phyloP scores from a whole-genome alignment of 495 filamentous ascomycete genomes.

The Penicillium canescens region DNA sequence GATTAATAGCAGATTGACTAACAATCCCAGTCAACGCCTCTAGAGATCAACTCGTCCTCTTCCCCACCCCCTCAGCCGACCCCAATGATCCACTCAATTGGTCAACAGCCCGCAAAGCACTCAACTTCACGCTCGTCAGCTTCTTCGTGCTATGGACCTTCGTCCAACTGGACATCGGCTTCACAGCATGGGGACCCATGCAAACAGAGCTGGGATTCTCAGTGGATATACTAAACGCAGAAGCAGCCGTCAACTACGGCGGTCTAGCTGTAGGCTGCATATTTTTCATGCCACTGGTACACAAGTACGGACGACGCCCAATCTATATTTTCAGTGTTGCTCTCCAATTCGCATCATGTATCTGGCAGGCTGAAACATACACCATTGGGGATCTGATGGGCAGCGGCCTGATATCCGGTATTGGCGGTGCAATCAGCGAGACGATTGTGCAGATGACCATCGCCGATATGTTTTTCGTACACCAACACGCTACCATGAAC shows the following conservation, averaged over 20 bases:
- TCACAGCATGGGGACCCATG: conserved; percentile 42
- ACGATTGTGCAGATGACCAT: conserved; percentile 48
- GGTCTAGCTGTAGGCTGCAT: conserved; percentile 41
- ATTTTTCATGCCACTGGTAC: conserved; percentile 46
- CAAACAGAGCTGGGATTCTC: conserved; percentile 37
- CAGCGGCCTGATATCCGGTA: conserved; percentile 32
- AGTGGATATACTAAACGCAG: conserved; percentile 35
- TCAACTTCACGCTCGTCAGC: conserved; percentile 39
- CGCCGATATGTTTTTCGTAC: conserved; percentile 50
- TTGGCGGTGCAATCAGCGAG: conserved; percentile 42
- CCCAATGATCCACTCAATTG: conserved; percentile 37
- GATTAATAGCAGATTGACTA: not conserved
- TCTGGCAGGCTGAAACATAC: conserved; percentile 38
- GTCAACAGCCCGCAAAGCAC: conserved; percentile 30
- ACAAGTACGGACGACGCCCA: conserved; percentile 46
- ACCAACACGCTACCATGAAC: conserved; percentile 45
- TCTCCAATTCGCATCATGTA: conserved; percentile 32
- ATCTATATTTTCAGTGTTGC: conserved; percentile 42
- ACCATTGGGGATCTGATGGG: conserved; percentile 34
- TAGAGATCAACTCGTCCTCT: conserved; percentile 19
- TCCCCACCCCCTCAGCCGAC: conserved; percentile 27
- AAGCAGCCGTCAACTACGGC: conserved; percentile 35
- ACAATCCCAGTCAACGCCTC: conserved; percentile 17
- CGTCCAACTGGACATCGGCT: conserved; percentile 38
- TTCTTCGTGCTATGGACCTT: conserved; percentile 43